Percentiles rank a stretch among this genome's conserved stretches.
These are phyloP conservation scores for Aspergillus conjunctus DNA, from an alignment of 495 filamentous ascomycete species.

Conservation along the genomic window DNA sequence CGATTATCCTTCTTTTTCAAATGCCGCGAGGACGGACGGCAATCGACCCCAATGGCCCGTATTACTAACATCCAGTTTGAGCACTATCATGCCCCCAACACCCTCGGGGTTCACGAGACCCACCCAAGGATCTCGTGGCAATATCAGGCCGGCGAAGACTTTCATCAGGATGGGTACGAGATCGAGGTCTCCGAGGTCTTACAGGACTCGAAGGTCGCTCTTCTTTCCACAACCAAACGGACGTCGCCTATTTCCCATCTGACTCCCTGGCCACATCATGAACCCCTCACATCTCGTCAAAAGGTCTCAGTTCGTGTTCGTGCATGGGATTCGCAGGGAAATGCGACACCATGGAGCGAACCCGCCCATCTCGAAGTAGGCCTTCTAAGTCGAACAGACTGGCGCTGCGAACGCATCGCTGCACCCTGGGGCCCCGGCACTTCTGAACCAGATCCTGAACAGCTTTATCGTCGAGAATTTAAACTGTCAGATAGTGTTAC, in stretches of 20 bases:
- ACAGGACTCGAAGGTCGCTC: not conserved
- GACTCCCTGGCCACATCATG: slow-evolving; percentile 8
- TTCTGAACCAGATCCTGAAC: not conserved
- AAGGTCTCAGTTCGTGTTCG: slow-evolving; percentile 1
- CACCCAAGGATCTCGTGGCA: slow-evolving; percentile 16
- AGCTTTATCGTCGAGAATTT: slow-evolving; percentile 5
- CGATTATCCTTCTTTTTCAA: not conserved
- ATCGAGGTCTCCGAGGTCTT: slow-evolving; percentile 1
- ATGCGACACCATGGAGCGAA: slow-evolving; percentile 6
- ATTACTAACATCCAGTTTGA: slow-evolving; percentile 14
- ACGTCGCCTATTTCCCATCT: not conserved
- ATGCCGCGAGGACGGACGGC: not conserved
- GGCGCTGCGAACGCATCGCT: slow-evolving; percentile 10
- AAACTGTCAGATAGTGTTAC: not conserved
- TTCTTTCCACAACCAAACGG: not conserved
- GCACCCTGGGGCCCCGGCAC: slow-evolving; percentile 9
- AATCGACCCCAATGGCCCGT: slow-evolving; percentile 6
- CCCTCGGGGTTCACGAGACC: slow-evolving; percentile 12
- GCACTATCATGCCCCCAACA: slow-evolving; percentile 13
- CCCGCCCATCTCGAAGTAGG: slow-evolving; percentile 1
- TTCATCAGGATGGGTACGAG: slow-evolving; percentile 9
- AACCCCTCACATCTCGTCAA: slow-evolving; percentile 1
- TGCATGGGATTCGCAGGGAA: not conserved
- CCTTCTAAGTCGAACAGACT: slow-evolving; percentile 1
- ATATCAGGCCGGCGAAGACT: not conserved